Evolutionary conservation across 1,284 basidiomycete genomes (phyloP), one percentile per base, ranked within the genome.

Genomic region (Coniferiporia sulphurascens): DNA sequence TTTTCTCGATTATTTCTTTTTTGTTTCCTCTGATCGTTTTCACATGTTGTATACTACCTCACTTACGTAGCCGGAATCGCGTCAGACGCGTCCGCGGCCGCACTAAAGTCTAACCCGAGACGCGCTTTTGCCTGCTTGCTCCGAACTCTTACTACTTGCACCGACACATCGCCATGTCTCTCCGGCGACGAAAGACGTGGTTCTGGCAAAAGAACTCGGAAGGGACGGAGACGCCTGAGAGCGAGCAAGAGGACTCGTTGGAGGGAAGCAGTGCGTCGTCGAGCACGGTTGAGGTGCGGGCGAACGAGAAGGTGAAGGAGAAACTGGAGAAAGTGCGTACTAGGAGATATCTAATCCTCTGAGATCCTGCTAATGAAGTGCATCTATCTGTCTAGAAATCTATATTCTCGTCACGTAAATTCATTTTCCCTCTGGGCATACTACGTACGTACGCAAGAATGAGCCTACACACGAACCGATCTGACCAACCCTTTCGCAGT

Each of bases 351-450:
- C 8, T 27, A 27, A 27, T 27, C 27, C 27, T 32, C 22, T 36
- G 7, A 12, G 34, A 43, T 2, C 4, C n/a, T 17, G 43, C 27
- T 27, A 21, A 36, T 21, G 10, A 27, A 13, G 36, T 17, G 15
- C 9, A n/a, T 38, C 9, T 38, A 21, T 2, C 19, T 8, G 5
- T 35, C 8, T n/a, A 60, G 49, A 45, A 21, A 41, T 56, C 54
- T n/a, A 32, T 60, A 13, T 60, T 71, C 57, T 65, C 73, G 45
- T 73, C 71, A 13, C 67, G 71, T 17, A 71, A 74, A 27, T 78
- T 80, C 44, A 66, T 80, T 36, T 82, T 81, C 58, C 76, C 79
- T 1, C 60, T 82, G 13, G 79, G 81, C 45, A 71, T 82, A 17
- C 55, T 81, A 43, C 58, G 80, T 82, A 58, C 58, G 76, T 70